Percentiles rank a stretch among this genome's conserved stretches.
Evolutionary conservation across 768 basidiomycete genomes (phyloP).

Genomic region (Hebeloma cylindrosporum): DNA sequence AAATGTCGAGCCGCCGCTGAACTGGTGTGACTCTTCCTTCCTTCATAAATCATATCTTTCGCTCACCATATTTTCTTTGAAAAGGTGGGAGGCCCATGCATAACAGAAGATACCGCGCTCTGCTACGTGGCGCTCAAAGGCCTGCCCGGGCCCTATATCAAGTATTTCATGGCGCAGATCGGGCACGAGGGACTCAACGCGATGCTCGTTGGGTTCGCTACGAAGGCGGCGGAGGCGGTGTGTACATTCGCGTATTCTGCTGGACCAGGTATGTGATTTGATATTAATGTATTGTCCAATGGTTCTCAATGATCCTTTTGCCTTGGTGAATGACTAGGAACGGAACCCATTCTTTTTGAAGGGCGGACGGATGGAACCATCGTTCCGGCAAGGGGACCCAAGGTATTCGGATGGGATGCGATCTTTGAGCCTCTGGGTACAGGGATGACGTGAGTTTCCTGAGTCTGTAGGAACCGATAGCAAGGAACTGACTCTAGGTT

Average conservation of each 20-base stretch:
- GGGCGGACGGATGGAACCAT: slow-evolving; percentile 89
- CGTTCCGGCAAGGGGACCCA: slow-evolving; percentile 78
- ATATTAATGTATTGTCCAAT: neutral
- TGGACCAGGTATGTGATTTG: slow-evolving; percentile 55
- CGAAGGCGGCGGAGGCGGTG: slow-evolving; percentile 80
- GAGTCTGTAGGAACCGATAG: slow-evolving; percentile 3
- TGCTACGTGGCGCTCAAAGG: slow-evolving; percentile 88
- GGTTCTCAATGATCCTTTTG: neutral
- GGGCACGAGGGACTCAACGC: slow-evolving; percentile 92
- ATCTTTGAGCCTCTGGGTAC: slow-evolving; percentile 77
- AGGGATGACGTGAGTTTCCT: slow-evolving; percentile 65
- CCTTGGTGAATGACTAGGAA: slow-evolving; percentile 28
- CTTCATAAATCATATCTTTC: neutral
- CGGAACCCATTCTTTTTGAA: slow-evolving; percentile 74
- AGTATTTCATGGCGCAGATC: slow-evolving; percentile 79
- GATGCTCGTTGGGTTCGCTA: slow-evolving; percentile 74
- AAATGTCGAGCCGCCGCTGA: slow-evolving; percentile 89
- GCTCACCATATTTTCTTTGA: neutral
- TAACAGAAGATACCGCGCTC: slow-evolving; percentile 93
- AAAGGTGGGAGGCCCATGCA: slow-evolving; percentile 49
- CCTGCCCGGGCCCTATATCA: slow-evolving; percentile 97
- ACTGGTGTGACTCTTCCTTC: slow-evolving; percentile 44
- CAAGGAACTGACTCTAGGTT: slow-evolving; percentile 8
- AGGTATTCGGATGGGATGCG: slow-evolving; percentile 89
- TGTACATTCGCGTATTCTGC: slow-evolving; percentile 96